These are phyloP conservation scores for Naganishia albida DNA, from an alignment of 1,284 basidiomycete species.

Conservation along the genomic window DNA sequence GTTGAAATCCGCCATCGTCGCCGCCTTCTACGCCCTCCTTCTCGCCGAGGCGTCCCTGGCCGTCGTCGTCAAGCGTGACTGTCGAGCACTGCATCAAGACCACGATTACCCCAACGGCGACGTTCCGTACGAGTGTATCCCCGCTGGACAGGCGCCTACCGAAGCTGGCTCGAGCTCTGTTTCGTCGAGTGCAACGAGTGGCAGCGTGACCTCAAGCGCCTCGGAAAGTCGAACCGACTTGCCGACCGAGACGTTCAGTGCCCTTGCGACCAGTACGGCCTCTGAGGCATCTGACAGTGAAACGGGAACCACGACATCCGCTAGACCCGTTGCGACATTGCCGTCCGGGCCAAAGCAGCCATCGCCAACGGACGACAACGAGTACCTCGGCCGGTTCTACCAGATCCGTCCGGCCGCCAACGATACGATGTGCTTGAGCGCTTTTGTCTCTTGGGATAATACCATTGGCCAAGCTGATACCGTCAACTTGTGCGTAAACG, in stretches of 20 bases:
- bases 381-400: neutral
- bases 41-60: neutral
- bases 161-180: neutral
- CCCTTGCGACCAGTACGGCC: neutral
- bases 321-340: neutral
- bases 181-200: neutral
- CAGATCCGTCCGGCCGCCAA: constrained; percentile 4
- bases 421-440: neutral
- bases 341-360: neutral
- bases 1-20: constrained; percentile 2
- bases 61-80: neutral
- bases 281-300: neutral
- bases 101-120: neutral
- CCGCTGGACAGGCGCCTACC: neutral
- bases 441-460: neutral
- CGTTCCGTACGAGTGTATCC: neutral
- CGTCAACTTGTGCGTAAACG: constrained; percentile 12
- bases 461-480: neutral
- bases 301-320: neutral
- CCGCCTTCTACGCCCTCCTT: constrained; percentile 3
- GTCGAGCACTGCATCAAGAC: neutral
- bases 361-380: neutral
- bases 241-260: neutral
- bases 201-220: neutral
- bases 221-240: too few relatives aligned